phyloP scores from a whole-genome alignment of 371 early-diverging fungal genomes.

The Chytridiales sp. region DNA sequence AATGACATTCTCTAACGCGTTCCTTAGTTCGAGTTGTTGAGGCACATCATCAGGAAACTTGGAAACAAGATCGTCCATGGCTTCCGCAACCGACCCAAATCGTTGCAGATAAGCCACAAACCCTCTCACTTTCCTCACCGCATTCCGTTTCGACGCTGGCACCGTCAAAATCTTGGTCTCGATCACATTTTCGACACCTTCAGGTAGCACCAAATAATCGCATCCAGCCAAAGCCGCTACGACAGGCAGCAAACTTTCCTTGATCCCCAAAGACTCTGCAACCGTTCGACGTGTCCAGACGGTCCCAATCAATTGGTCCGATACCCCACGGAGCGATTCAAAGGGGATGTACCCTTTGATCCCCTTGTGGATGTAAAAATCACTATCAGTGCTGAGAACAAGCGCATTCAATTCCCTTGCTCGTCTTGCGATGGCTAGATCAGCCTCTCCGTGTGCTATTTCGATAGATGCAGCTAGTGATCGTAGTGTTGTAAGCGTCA shows the following conservation, averaged over 20 bases:
- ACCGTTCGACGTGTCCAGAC: neutral
- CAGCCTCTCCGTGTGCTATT: slow-evolving; percentile 4
- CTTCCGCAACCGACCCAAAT: neutral
- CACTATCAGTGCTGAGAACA: slow-evolving; percentile 1
- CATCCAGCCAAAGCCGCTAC: neutral
- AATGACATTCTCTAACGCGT: neutral
- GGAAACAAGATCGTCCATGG: neutral
- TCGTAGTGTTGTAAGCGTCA: too few species aligned
- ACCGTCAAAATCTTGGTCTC: neutral
- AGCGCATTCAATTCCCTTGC: neutral
- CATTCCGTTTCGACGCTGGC: neutral
- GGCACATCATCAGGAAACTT: neutral
- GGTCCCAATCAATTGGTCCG: too few species aligned
- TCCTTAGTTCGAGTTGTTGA: neutral
- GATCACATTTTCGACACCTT: neutral
- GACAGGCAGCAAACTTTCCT: neutral
- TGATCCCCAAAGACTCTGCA: neutral
- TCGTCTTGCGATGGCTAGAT: neutral
- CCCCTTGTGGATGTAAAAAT: slow-evolving; percentile 3
- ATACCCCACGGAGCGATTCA: neutral
- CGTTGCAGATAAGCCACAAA: neutral
- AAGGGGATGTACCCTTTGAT: neutral
- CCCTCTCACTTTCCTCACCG: neutral
- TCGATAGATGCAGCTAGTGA: neutral
- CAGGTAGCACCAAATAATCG: slow-evolving; percentile 4